phyloP scores from a whole-genome alignment of 176 grass and related monocot genomes.

The Aegilops longissima region DNA sequence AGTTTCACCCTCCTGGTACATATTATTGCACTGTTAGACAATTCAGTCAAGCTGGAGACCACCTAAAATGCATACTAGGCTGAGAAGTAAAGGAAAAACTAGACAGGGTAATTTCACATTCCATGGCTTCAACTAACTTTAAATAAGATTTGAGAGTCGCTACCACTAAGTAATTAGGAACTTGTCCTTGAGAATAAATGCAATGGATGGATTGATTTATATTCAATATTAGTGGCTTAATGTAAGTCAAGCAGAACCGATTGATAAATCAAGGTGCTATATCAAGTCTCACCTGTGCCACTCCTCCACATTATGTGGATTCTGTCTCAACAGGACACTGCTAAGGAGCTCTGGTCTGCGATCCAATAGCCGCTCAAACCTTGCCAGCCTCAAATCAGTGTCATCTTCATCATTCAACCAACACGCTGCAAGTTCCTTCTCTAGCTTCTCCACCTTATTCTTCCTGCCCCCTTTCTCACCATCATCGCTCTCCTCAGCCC shows the following conservation, averaged over 20 bases:
- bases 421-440: slow-evolving; percentile 57
- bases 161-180: background rate
- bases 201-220: background rate
- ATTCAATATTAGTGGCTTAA: background rate
- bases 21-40: slow-evolving; percentile 31
- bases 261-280: slow-evolving; percentile 6
- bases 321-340: slow-evolving; percentile 77
- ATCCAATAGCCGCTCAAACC: slow-evolving; percentile 71
- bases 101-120: background rate
- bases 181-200: background rate
- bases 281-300: slow-evolving; percentile 69
- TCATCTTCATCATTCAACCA: slow-evolving; percentile 86
- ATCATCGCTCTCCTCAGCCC: slow-evolving; percentile 29
- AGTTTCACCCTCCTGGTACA: slow-evolving; percentile 78
- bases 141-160: background rate
- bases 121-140: background rate
- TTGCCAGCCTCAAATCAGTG: slow-evolving; percentile 69
- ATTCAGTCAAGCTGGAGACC: background rate
- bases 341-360: slow-evolving; percentile 78
- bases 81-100: background rate
- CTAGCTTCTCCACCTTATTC: slow-evolving; percentile 48
- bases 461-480: slow-evolving; percentile 38
- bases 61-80: background rate
- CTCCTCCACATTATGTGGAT: slow-evolving; percentile 87
- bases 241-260: background rate